Base-by-base conservation (phyloP, 495 filamentous ascomycete species). In the Penicillium samsonianum region DNA sequence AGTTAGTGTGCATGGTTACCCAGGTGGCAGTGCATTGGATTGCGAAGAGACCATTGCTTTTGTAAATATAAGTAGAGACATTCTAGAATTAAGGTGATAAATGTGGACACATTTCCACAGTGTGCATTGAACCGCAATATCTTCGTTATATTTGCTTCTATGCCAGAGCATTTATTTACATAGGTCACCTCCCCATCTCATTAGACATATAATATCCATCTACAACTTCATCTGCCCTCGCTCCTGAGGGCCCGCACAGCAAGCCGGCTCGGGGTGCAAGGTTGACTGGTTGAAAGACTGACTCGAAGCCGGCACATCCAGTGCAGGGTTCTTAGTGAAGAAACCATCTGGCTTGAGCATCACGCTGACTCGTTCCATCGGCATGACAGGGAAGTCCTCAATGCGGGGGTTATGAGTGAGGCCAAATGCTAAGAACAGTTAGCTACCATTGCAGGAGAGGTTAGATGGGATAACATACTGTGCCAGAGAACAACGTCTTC, bases 321-420 rank as follows among this genome's bases (percentile, higher is more conserved):
- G 55, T 8, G 86, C 86, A 0, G 88, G 89, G 62, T 91, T 92
- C 74, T 78, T 79, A 8, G 83, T 82, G 72, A 92, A 92, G 77
- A 92, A 91, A 10, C 88, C 86, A 50, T 81, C 82, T 8, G 88
- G 87, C 70, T 86, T 85, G 52, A 92, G 87, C 84, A 67, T 82
- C 72, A 63, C 81, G 43, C 71, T 74, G 26, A 77, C 66, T 9
- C 67, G 70, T 48, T 78, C 77, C 50, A 74, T 61, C 0, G 76
- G 76, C 88, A 92, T 92, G 37, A 88, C 82, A 0, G 84, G 84
- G 71, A 85, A 87, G 59, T 87, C 84, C 59, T 87, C 84, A 25
- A 78, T 72, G 1, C 84, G 69, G 1, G 83, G 81, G 37, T 83
- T 77, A 59, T 87, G 84, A 25, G 84, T 85, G 22, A 87, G 73